phyloP scores from a whole-genome alignment of 768 basidiomycete genomes.

The Dioszegia crocea region DNA sequence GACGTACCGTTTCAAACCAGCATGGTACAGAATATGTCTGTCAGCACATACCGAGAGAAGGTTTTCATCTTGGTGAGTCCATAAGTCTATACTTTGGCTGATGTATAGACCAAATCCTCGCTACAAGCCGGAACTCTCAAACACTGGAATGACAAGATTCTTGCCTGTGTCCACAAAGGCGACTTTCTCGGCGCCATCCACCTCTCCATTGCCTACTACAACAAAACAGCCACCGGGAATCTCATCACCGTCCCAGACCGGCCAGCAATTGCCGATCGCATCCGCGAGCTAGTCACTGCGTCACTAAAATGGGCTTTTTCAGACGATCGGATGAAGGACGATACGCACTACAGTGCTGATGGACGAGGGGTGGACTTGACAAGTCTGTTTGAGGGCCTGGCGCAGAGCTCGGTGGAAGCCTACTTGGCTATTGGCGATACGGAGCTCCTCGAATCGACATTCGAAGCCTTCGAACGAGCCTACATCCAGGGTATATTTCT shows the following conservation, averaged over 20 bases:
- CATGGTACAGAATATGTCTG: conserved; percentile 16
- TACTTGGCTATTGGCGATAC: conserved; percentile 74
- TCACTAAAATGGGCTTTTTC: conserved; percentile 88
- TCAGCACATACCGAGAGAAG: conserved; percentile 81
- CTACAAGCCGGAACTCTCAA: conserved; percentile 77
- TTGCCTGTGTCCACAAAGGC: conserved; percentile 74
- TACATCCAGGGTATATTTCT: conserved; percentile 84
- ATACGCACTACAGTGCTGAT: conserved; percentile 73
- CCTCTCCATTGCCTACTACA: conserved; percentile 73
- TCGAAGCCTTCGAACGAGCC: conserved; percentile 76
- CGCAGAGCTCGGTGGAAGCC: conserved; percentile 56
- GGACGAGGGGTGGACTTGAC: conserved; percentile 90
- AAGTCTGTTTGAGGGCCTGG: conserved; percentile 79
- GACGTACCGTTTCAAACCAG: conserved; percentile 26
- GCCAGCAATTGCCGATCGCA: conserved; percentile 65
- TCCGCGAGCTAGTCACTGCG: conserved; percentile 78
- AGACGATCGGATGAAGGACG: conserved; percentile 87
- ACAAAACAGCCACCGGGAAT: conserved; percentile 71
- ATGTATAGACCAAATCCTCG: conserved; percentile 35
- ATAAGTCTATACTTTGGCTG: background rate
- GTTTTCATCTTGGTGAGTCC: conserved; percentile 73
- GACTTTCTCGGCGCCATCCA: conserved; percentile 89
- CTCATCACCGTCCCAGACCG: conserved; percentile 77
- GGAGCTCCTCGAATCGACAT: conserved; percentile 87
- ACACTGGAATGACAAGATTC: conserved; percentile 91